phyloP scores from a whole-genome alignment of 2,329 filamentous ascomycete species.

The Fusarium sp. region DNA sequence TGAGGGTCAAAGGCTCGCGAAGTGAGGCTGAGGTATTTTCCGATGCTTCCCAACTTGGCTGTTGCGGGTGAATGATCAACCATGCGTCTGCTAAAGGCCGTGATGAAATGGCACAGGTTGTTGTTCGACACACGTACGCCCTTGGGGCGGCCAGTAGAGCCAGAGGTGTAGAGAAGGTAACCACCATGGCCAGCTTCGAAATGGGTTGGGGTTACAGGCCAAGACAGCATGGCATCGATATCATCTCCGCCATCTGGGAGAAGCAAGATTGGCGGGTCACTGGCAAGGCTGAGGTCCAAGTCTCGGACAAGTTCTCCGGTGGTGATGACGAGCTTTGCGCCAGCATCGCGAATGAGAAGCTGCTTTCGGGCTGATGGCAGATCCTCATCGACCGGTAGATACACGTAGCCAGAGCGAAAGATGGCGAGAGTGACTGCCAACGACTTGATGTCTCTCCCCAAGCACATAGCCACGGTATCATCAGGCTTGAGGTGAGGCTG shows the following conservation, averaged over 20 bases:
- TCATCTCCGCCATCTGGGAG: background rate
- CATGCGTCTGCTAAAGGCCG: slow-evolving; percentile 10
- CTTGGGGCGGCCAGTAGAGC: slow-evolving; percentile 22
- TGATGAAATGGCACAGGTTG: slow-evolving; percentile 19
- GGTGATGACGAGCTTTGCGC: slow-evolving; percentile 11
- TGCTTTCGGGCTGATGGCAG: slow-evolving; percentile 11
- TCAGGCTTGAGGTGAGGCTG: background rate
- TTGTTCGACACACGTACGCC: slow-evolving; percentile 19
- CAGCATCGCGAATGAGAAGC: slow-evolving; percentile 16
- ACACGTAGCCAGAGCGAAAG: slow-evolving; percentile 9
- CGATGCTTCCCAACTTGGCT: background rate
- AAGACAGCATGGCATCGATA: accelerated
- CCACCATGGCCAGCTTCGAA: background rate
- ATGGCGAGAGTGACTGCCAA: slow-evolving; percentile 19
- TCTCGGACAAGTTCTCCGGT: background rate
- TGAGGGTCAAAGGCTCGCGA: slow-evolving; percentile 27
- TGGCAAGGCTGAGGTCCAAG: background rate
- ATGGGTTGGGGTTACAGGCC: background rate
- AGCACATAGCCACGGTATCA: slow-evolving; percentile 11
- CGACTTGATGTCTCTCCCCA: slow-evolving; percentile 15
- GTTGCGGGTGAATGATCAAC: background rate
- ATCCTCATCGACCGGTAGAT: slow-evolving; percentile 15
- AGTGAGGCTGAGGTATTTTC: slow-evolving; percentile 26
- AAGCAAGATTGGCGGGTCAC: background rate
- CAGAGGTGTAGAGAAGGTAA: slow-evolving; percentile 28